Base-by-base conservation (phyloP, 2,329 filamentous ascomycete genomes). In the Pestalotiopsis sp. region DNA sequence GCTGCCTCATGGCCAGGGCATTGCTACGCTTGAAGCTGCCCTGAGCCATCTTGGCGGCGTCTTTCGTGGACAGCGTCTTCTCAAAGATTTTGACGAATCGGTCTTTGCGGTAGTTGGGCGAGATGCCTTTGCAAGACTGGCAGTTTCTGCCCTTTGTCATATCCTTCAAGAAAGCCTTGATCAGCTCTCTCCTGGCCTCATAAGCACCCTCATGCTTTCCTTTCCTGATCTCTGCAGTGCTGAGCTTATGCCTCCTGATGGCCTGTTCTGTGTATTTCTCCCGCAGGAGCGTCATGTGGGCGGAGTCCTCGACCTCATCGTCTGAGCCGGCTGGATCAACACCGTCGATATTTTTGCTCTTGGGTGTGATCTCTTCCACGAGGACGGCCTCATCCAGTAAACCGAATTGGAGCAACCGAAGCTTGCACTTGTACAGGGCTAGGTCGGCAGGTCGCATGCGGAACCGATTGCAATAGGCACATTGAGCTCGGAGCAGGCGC, bases 71-170 rank as follows among this genome's bases (percentile, higher is more conserved):
- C 68, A 98, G 83, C 2, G 92, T 85, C 77, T 93, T 96, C 78
- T 95, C 91, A 80, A 98, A 99, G 67, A 99, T 94, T 81, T 98
- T 99, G 77, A 95, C 92, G 75, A 90, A 96, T 58, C 92, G 88
- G 76, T 99, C 95, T 79, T 97, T 98, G 74, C 95, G 91, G 81
- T 94, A 98, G 2, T 86, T 85, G 12, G 94, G 95, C 14, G 92
- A 95, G 70, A 96, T 89, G 36, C 92, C 92, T 64, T 84, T 82
- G 73, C 89, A 91, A 67, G 82, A 85, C 61, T 84, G 84, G 81
- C 96, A 99, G 75, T 88, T 88, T 74, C 90, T 92, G 61, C 87
- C 85, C 74, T 87, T 88, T 62, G 88, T 88, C 67, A 98, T 91
- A 36, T 91, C 88, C 66, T 87, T 88, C 70, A 97, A 85, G 73